Evolutionary conservation across 495 filamentous ascomycete species (phyloP), one percentile per base, ranked within the genome.

Genomic region (Podospora pseudopauciseta): DNA sequence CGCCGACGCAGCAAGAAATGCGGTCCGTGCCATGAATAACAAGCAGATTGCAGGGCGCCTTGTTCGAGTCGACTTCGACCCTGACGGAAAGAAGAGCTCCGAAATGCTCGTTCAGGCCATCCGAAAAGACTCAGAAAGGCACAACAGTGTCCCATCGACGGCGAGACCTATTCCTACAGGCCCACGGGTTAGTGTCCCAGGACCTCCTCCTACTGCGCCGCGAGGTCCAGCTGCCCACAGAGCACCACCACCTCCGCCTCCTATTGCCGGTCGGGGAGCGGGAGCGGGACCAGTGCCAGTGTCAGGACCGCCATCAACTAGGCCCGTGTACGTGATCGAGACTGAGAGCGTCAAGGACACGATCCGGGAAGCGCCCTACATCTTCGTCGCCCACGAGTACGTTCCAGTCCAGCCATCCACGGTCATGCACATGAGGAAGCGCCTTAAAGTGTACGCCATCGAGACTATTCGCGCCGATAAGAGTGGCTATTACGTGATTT

Each of bases 401-500:
- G 93, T 99, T 3, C 96, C 95, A 19, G 91, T 95, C n/a, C 87
- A 96, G 74, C 83, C 85, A 6, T 86, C 91, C 3, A 97, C 93
- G 2, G 84, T 97, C 57, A 84, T 87, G 2, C 95, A 99, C 78
- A 82, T 99, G 78, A 90, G 90, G 78, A 94, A 92, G 77, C 87
- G 94, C 26, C 81, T 98, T 32, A 93, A 92, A 75, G 84, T 87
- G 18, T 96, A 88, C 75, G 79, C 85, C 64, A 90, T 92, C 77
- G 89, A 89, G 65, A 86, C 91, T 63, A 90, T 98, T 64, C 85
- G 92, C 55, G 88, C 87, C 59, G 95, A 99, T 74, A 86, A 85
- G 61, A 89, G 86, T 9, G 95, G 95, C 0, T 99, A 97, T 79
- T 98, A 92, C 76, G 88, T 98, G 70, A 84, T 91, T 34, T 99